Evolutionary conservation across 225 moss, liverwort and hornwort genomes (phyloP), one percentile per base, ranked within the genome.

Genomic region (Bryum argenteum): DNA sequence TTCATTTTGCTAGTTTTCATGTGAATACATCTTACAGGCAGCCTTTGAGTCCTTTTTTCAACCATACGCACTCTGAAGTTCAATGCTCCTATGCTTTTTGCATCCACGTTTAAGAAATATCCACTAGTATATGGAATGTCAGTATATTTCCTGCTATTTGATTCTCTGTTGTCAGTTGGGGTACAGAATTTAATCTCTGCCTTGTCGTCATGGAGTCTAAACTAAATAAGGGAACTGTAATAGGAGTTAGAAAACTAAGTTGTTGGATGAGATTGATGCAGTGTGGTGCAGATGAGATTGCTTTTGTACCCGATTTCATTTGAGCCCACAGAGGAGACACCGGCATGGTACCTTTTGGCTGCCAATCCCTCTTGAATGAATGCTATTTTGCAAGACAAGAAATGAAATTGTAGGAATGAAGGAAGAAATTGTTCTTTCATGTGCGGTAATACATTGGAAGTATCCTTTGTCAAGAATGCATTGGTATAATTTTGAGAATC

Each of bases 281-380:
- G 75, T 50, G 75, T 75, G 26, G 75, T 75, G 59, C 51, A 75
- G 19, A 75, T 75, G 67, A 75, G 75, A 60, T 59, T 75, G 43
- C 67, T 75, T 41, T 52, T 75, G 60, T 75, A n/a, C 10, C 75
- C 67, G 1, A 52, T 18, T 60, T 51, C 10, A 42, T 59, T 13
- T 8, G 75, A 40, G 24, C 1, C 0, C 59, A 51, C 22, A 19
- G 51, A 59, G 23, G 26, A 52, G 23, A 18, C 8, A 1, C 4
- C 45, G 17, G 65, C 56, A 19, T 75, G 75, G 75, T 67, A 67
- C 52, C 75, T 75, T 52, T 19, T 52, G 14, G 75, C 59, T 8
- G 19, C 10, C 8, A 50, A 50, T 28, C 28, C 28, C 28, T 28
- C 28, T 33, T 33, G 33, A 33, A 2, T 33, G 33, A 6, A 33